Percentiles rank a stretch among this genome's conserved stretches.
phyloP scores from a whole-genome alignment of 2,329 filamentous ascomycete genomes.

The Grosmannia penicillata region DNA sequence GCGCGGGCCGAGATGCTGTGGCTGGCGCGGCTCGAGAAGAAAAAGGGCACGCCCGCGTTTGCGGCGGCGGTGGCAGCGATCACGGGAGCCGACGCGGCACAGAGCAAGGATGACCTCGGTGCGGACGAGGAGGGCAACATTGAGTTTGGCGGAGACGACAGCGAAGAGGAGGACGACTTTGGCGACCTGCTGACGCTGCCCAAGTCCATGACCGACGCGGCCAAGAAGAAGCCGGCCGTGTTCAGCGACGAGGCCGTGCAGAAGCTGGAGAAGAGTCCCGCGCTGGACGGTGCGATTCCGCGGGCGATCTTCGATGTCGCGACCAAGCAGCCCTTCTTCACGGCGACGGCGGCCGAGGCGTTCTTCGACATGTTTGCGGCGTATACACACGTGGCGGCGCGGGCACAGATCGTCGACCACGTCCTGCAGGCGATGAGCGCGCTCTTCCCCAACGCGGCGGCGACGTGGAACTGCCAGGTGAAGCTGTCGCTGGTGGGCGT shows the following conservation, averaged over 20 bases:
- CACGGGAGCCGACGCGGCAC: slow-evolving; percentile 27
- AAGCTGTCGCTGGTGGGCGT: slow-evolving; percentile 56
- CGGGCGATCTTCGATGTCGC: slow-evolving; percentile 82
- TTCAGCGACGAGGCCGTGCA: slow-evolving; percentile 29
- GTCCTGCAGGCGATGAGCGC: slow-evolving; percentile 51
- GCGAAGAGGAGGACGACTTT: slow-evolving; percentile 31
- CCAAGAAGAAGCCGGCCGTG: slow-evolving; percentile 22
- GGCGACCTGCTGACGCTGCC: slow-evolving; percentile 24
- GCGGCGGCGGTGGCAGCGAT: slow-evolving; percentile 20
- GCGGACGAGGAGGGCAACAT: slow-evolving; percentile 31
- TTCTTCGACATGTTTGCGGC: slow-evolving; percentile 70
- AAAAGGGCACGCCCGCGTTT: slow-evolving; percentile 35
- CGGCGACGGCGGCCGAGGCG: slow-evolving; percentile 47
- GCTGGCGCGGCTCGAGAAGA: slow-evolving; percentile 63
- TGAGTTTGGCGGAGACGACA: slow-evolving; percentile 24
- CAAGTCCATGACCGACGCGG: slow-evolving; percentile 27
- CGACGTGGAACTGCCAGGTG: slow-evolving; percentile 56
- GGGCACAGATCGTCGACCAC: slow-evolving; percentile 54
- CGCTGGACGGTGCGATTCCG: slow-evolving; percentile 84
- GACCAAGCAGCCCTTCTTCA: slow-evolving; percentile 60
- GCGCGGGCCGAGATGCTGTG: slow-evolving; percentile 87
- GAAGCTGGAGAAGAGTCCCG: slow-evolving; percentile 59
- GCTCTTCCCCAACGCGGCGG: slow-evolving; percentile 42
- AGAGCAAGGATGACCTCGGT: slow-evolving; percentile 18
- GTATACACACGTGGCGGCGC: slow-evolving; percentile 50